Conservation (phyloP, 352 stramenopile genomes). For the Peronosclerospora sorghi region DNA sequence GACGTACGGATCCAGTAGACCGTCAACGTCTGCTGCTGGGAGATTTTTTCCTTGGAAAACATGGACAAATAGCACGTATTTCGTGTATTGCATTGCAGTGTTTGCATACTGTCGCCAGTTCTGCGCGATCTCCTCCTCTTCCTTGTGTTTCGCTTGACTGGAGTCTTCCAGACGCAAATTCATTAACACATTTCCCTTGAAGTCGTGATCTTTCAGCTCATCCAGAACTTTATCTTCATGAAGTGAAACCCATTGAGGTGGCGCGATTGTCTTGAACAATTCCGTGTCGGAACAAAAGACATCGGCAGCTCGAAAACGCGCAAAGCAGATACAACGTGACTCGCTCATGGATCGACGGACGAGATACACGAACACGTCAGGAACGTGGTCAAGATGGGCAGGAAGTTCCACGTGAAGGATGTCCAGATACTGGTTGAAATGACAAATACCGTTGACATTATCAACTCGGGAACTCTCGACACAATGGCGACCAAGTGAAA, state of each 20-base stretch:
- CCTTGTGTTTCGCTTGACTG: conserved; percentile 4
- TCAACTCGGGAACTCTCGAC: conserved; percentile 41
- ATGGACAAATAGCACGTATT: conserved; percentile 75
- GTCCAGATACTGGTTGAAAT: conserved; percentile 74
- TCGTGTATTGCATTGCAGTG: conserved; percentile 53
- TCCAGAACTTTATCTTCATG: conserved; percentile 72
- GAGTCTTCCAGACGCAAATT: conserved; percentile 50
- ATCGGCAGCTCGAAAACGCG: conserved; percentile 60
- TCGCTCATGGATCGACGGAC: conserved; percentile 46
- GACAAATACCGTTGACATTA: conserved; percentile 62
- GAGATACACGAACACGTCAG: conserved; percentile 75
- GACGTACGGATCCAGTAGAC: conserved; percentile 72
- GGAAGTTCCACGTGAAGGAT: conserved; percentile 45
- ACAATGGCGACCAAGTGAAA: conserved; percentile 51
- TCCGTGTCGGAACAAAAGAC: conserved; percentile 40
- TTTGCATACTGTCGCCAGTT: conserved; percentile 44
- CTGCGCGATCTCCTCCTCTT: conserved; percentile 31
- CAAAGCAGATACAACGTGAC: conserved; percentile 64
- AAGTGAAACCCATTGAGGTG: conserved; percentile 60
- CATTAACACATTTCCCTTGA: conserved; percentile 75
- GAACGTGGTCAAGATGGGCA: conserved; percentile 55
- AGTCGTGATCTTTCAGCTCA: conserved; percentile 72
- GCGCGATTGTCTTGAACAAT: conserved; percentile 21
- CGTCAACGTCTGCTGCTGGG: conserved; percentile 62
- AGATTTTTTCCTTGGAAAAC: conserved; percentile 71